A percentile compares a stretch with the other conserved stretches of the same genome.
Evolutionary conservation across 805 yeast genomes (phyloP).

Genomic region (Wickerhamiella azymoides): DNA sequence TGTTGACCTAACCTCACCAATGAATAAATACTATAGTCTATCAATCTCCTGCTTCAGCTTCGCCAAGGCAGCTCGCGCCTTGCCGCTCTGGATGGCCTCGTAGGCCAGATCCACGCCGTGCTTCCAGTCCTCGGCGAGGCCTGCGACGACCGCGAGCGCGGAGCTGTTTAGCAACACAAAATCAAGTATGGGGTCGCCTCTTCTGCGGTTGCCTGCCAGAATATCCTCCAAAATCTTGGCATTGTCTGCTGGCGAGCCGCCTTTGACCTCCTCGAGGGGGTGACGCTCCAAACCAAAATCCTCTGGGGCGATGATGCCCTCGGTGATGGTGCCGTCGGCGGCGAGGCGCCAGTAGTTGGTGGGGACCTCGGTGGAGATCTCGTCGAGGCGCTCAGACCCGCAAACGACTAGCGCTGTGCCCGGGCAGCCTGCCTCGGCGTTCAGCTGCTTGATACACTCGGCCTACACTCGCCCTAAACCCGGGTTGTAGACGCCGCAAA

Average conservation of each 20-base stretch:
- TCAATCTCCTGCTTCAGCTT: not conserved
- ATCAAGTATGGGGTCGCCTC: constrained; percentile 53
- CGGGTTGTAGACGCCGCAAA: constrained; percentile 80
- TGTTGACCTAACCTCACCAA: no score
- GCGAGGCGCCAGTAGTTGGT: constrained; percentile 68
- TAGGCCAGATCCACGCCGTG: constrained; percentile 68
- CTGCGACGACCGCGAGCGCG: constrained; percentile 71
- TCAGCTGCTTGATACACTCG: constrained; percentile 55
- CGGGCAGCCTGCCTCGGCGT: constrained; percentile 32
- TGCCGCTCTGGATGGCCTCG: constrained; percentile 50
- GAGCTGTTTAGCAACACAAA: constrained; percentile 81
- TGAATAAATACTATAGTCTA: not conserved
- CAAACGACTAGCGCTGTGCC: constrained; percentile 68
- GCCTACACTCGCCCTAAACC: constrained; percentile 74
- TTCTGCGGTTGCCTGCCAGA: constrained; percentile 31
- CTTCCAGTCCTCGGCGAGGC: constrained; percentile 52
- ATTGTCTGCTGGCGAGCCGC: constrained; percentile 81
- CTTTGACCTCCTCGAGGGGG: constrained; percentile 47
- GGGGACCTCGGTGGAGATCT: constrained; percentile 77
- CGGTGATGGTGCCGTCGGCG: constrained; percentile 25
- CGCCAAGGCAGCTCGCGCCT: constrained; percentile 47
- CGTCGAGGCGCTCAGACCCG: constrained; percentile 88
- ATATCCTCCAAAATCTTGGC: constrained; percentile 45
- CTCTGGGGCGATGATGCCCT: constrained; percentile 33
- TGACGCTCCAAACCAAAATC: constrained; percentile 78